Percentiles rank a stretch among this genome's conserved stretches.
These are phyloP conservation scores for Phytophthora meadii DNA, from an alignment of 352 stramenopile species.

Conservation along the genomic window DNA sequence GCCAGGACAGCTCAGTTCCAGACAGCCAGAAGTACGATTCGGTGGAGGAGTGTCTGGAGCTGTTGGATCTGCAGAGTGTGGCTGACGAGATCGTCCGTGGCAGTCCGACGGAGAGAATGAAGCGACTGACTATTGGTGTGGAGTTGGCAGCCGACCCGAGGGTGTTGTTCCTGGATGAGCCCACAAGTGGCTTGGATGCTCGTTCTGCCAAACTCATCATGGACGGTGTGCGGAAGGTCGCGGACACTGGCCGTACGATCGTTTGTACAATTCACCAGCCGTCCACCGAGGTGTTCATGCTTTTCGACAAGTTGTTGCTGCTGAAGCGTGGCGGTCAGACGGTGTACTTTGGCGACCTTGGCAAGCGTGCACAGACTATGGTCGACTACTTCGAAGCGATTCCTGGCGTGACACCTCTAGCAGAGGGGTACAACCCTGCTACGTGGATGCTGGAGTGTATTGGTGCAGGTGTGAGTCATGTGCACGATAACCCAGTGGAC, in stretches of 20 bases:
- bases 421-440: slow-evolving; percentile 79
- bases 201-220: slow-evolving; percentile 76
- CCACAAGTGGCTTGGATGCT: slow-evolving; percentile 60
- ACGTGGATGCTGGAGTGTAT: slow-evolving; percentile 89
- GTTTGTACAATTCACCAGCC: slow-evolving; percentile 93
- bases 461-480: slow-evolving; percentile 61
- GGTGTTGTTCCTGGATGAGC: slow-evolving; percentile 81
- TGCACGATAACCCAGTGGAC: slow-evolving; percentile 22
- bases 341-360: slow-evolving; percentile 87
- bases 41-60: slow-evolving; percentile 42
- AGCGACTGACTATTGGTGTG: slow-evolving; percentile 78
- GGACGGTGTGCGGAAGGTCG: slow-evolving; percentile 62
- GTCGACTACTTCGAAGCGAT: slow-evolving; percentile 78
- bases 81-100: slow-evolving; percentile 47
- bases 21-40: slow-evolving; percentile 36
- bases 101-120: slow-evolving; percentile 49
- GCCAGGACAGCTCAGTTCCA: slow-evolving; percentile 41
- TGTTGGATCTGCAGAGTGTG: slow-evolving; percentile 40
- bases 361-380: slow-evolving; percentile 50
- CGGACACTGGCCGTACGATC: slow-evolving; percentile 77
- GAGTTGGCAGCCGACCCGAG: slow-evolving; percentile 84
- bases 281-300: slow-evolving; percentile 81
- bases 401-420: slow-evolving; percentile 56
- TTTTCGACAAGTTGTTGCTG: slow-evolving; percentile 87
- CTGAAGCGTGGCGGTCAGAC: slow-evolving; percentile 81